phyloP scores from a whole-genome alignment of 768 basidiomycete genomes.

The Auriscalpium microsporum region DNA sequence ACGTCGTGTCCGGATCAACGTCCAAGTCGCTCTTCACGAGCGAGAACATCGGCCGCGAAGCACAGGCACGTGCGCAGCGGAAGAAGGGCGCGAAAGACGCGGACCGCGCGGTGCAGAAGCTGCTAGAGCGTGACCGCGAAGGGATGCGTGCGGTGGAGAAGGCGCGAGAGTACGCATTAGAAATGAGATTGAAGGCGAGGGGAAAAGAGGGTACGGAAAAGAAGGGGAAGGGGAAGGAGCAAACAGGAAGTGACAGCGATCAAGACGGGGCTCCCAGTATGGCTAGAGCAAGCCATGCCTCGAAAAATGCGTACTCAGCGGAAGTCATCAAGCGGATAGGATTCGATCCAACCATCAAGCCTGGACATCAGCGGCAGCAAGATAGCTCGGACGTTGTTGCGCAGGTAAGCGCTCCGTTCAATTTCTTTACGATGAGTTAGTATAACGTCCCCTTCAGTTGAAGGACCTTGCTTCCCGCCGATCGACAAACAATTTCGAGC shows the following conservation, averaged over 20 bases:
- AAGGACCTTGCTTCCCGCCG: conserved; percentile 47
- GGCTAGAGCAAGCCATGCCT: conserved; percentile 12
- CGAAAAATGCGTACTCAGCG: conserved; percentile 53
- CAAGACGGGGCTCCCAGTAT: conserved; percentile 12
- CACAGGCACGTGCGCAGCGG: conserved; percentile 69
- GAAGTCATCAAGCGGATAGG: conserved; percentile 63
- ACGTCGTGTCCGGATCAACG: conserved; percentile 48
- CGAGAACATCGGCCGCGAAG: conserved; percentile 74
- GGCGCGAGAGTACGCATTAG: conserved; percentile 41
- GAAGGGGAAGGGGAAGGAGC: conserved; percentile 12
- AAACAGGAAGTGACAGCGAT: conserved; percentile 13
- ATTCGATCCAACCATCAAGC: conserved; percentile 65
- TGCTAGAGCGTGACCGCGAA: conserved; percentile 58
- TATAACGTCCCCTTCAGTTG: conserved; percentile 31
- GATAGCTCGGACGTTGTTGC: conserved; percentile 37
- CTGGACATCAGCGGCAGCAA: conserved; percentile 33
- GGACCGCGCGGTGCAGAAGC: conserved; percentile 49
- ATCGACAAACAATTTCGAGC: conserved; percentile 39
- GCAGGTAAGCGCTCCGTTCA: conserved; percentile 39
- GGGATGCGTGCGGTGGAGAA: conserved; percentile 58
- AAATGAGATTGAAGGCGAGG: conserved; percentile 17
- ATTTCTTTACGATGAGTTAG: neutral
- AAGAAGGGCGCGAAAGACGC: conserved; percentile 46
- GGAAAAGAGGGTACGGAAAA: conserved; percentile 9
- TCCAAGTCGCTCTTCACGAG: conserved; percentile 39